A percentile compares a stretch with the other conserved stretches of the same genome.
These are phyloP conservation scores for Chrysanthemum lavandulifolium DNA, from an alignment of 129 eudicot genomes.

Conservation along the genomic window DNA sequence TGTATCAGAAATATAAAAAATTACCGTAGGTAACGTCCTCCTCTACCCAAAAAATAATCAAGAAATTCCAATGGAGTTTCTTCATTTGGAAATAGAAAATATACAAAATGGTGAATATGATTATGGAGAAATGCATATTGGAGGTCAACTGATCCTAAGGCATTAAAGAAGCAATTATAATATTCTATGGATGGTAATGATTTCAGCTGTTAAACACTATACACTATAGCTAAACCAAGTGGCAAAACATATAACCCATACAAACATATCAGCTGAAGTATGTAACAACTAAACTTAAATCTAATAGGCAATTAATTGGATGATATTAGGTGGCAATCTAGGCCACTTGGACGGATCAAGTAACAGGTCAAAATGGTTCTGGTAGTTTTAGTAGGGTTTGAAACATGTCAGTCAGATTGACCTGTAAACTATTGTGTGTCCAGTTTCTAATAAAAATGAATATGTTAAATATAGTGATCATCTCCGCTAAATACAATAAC, in stretches of 20 bases:
- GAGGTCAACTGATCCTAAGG: background rate
- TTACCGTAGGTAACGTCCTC: background rate
- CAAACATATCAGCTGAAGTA: background rate
- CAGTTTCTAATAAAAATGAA: no score
- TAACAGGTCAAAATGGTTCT: background rate
- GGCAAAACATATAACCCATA: background rate
- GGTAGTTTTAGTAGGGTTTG: no score
- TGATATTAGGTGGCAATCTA: background rate
- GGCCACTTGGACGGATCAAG: background rate
- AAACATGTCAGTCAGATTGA: no score
- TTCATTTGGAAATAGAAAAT: background rate
- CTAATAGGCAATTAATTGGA: background rate
- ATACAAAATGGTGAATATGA: background rate
- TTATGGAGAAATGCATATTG: background rate
- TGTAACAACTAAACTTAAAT: background rate
- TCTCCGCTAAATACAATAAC: background rate
- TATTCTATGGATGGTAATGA: background rate
- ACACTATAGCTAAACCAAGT: background rate
- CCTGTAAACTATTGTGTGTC: no score
- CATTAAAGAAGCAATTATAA: background rate
- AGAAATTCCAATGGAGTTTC: background rate
- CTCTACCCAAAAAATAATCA: background rate
- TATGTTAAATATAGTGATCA: no score
- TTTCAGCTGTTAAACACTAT: background rate
- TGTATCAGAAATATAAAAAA: background rate